Evolutionary conservation across 2,329 filamentous ascomycete species (phyloP).

Genomic region (Dendrostoma leiphaemia): DNA sequence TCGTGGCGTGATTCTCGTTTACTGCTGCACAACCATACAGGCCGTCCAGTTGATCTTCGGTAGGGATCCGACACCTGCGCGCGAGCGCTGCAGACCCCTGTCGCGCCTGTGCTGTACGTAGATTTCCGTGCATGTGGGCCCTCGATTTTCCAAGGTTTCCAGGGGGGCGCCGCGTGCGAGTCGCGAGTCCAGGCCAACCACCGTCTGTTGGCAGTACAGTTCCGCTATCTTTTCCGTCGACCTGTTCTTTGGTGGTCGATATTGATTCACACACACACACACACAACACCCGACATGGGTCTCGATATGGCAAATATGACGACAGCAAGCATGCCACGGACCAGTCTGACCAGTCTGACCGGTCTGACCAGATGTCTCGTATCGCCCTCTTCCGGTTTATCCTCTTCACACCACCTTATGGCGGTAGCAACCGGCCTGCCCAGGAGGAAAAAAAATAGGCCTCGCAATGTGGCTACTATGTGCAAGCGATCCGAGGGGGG

Average conservation of each 20-base stretch:
- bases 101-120: too few species aligned
- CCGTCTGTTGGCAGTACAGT: too few species aligned
- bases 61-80: slow-evolving; percentile 14
- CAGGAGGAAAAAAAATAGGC: not conserved
- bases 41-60: slow-evolving; percentile 8
- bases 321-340: not conserved
- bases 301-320: not conserved
- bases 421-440: not conserved
- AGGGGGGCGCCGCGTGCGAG: not conserved
- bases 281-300: too few species aligned
- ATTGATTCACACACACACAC: too few species aligned
- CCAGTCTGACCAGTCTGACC: too few species aligned
- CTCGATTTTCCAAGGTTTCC: not conserved
- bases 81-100: too few species aligned
- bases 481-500: too few species aligned
- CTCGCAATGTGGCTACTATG: too few species aligned
- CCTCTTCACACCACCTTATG: slow-evolving; percentile 10
- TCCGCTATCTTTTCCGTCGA: not conserved
- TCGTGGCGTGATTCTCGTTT: slow-evolving; percentile 15
- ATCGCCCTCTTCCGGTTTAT: slow-evolving; percentile 9
- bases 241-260: too few species aligned
- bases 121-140: not conserved
- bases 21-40: not conserved
- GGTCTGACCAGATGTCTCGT: too few species aligned
- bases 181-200: not conserved